A percentile compares a stretch with the other conserved stretches of the same genome.
Conservation (phyloP, 805 yeast species). For the Zygoascus flipseniorum region DNA sequence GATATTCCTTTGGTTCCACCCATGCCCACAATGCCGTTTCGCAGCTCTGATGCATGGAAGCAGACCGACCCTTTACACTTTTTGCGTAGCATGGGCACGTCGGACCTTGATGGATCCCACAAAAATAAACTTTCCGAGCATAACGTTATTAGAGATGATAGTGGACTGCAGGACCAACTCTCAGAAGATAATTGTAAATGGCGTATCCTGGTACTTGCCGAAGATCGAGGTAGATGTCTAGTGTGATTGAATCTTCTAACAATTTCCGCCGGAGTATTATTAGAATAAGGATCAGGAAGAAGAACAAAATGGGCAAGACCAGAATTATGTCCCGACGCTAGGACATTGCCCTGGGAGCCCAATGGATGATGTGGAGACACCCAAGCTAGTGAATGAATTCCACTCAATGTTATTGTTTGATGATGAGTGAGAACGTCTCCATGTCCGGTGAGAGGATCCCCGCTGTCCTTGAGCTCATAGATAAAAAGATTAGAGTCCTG, state of each 20-base stretch:
- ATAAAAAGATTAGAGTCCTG: conserved; percentile 40
- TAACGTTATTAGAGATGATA: conserved; percentile 46
- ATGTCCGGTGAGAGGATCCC: background rate
- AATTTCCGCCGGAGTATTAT: conserved; percentile 56
- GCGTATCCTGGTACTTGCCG: conserved; percentile 22
- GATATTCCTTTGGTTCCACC: conserved; percentile 65
- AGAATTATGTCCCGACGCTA: conserved; percentile 61
- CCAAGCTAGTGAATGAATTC: conserved; percentile 40
- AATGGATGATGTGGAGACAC: conserved; percentile 27
- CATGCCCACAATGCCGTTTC: conserved; percentile 49
- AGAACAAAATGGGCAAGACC: conserved; percentile 69
- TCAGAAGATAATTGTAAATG: conserved; percentile 32
- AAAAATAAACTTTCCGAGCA: conserved; percentile 64
- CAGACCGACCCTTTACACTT: conserved; percentile 43
- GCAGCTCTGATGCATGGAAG: conserved; percentile 39
- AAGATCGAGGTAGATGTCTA: conserved; percentile 39
- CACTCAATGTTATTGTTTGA: conserved; percentile 48
- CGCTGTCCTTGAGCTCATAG: conserved; percentile 34
- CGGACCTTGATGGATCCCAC: conserved; percentile 62
- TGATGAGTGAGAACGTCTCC: conserved; percentile 42
- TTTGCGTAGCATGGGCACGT: conserved; percentile 49
- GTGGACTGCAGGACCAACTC: conserved; percentile 37
- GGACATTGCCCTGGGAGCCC: conserved; percentile 38
- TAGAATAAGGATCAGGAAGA: conserved; percentile 46
- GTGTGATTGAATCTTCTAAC: conserved; percentile 71